Evolutionary conservation across 1,284 basidiomycete species (phyloP).

Genomic region (Ustilago sp.): DNA sequence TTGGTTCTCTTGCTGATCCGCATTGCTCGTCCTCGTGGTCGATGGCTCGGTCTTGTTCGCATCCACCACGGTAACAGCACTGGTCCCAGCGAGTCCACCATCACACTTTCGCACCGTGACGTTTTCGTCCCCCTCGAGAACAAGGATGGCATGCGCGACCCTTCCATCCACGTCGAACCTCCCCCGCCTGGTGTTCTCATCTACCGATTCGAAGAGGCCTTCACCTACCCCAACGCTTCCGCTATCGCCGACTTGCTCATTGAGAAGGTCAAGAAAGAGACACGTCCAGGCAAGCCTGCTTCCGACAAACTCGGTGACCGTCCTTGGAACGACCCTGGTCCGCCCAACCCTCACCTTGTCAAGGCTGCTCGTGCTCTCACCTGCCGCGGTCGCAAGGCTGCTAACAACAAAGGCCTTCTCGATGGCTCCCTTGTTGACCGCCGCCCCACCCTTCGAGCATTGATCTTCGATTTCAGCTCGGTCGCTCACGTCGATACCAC

Average conservation of each 20-base stretch:
- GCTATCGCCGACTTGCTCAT: conserved; percentile 82
- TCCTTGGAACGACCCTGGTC: conserved; percentile 91
- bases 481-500: conserved; percentile 80
- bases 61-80: conserved; percentile 68
- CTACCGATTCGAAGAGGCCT: conserved; percentile 93
- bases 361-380: conserved; percentile 47
- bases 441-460: conserved; percentile 79
- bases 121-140: conserved; percentile 83
- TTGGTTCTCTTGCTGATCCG: conserved; percentile 86
- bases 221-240: conserved; percentile 91
- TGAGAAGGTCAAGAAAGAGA: conserved; percentile 82
- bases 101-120: conserved; percentile 70
- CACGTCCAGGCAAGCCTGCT: conserved; percentile 75
- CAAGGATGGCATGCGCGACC: conserved; percentile 76
- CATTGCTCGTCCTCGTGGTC: conserved; percentile 88
- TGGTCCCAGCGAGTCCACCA: conserved; percentile 30
- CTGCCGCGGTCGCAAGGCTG: conserved; percentile 41
- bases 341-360: conserved; percentile 58
- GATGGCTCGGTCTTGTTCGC: conserved; percentile 85
- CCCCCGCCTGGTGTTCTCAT: conserved; percentile 89
- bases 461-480: conserved; percentile 90
- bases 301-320: conserved; percentile 74
- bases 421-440: conserved; percentile 70
- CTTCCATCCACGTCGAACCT: conserved; percentile 79
- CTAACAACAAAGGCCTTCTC: conserved; percentile 50